Conservation (phyloP, 1,284 basidiomycete genomes). For the Rhodotorula sp. region DNA sequence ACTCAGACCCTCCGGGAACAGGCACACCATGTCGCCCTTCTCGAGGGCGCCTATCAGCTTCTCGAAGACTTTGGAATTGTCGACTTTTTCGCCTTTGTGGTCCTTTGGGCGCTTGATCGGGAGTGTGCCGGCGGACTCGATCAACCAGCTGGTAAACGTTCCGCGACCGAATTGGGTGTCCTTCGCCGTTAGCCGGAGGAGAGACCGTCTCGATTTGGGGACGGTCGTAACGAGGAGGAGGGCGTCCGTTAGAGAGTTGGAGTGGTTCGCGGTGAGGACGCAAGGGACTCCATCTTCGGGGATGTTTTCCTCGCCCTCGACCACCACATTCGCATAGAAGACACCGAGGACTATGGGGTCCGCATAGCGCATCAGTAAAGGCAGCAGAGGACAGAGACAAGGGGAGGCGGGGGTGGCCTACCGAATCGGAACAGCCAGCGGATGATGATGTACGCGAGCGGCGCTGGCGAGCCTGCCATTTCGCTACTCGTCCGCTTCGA, state of each 20-base stretch:
- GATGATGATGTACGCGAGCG: constrained; percentile 34
- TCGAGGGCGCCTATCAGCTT: constrained; percentile 71
- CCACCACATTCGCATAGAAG: constrained; percentile 82
- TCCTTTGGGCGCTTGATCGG: constrained; percentile 76
- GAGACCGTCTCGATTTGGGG: constrained; percentile 58
- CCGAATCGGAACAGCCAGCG: constrained; percentile 25
- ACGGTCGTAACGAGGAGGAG: constrained; percentile 53
- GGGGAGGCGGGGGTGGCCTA: background rate
- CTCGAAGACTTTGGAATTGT: constrained; percentile 68
- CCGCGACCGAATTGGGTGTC: constrained; percentile 74
- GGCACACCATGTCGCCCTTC: constrained; percentile 65
- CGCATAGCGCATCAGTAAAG: constrained; percentile 56
- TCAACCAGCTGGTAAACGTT: constrained; percentile 83
- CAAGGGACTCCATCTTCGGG: constrained; percentile 70
- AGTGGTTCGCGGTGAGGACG: constrained; percentile 74
- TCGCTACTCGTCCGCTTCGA: no score
- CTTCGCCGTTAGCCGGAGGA: constrained; percentile 78
- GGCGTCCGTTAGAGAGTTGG: constrained; percentile 80
- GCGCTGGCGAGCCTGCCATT: constrained; percentile 7
- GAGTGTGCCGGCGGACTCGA: constrained; percentile 78
- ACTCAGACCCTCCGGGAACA: constrained; percentile 65
- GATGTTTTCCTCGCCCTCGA: constrained; percentile 70
- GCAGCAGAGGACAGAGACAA: background rate
- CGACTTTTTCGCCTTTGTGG: constrained; percentile 52
- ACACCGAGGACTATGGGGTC: constrained; percentile 69